Base-by-base conservation (phyloP, 331 rosid species). In the Malus hybrid region DNA sequence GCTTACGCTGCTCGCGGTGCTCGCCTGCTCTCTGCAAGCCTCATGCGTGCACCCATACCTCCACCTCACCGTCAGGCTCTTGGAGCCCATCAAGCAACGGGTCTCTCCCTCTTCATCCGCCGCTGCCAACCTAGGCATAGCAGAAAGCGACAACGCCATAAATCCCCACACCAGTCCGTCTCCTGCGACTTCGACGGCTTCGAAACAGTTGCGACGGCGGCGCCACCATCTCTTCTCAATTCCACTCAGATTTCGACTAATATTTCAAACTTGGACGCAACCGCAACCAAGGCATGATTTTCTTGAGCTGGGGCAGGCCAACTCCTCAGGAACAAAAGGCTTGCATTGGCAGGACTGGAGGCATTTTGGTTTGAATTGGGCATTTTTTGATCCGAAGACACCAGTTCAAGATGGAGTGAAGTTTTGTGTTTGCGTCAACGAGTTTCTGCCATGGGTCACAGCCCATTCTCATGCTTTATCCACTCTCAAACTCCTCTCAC, bases 351-450 rank as follows among this genome's bases (percentile, higher is more conserved):
- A 89, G 85, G 93, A 48, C 36, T 79, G 78, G 84, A 94, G 99
- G 91, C 96, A 92, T 82, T 92, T 92, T 79, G 90, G 92, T 76
- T 73, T 94, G 85, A 70, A 90, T 86, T 91, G 99, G 99, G 83
- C 96, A 52, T 94, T 92, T 88, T 97, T 94, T 70, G 91, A 94
- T 84, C 87, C 95, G 3, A 82, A 85, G 44, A 94, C 93, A 53
- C 95, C 93, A 0, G 74, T 89, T 65, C 81, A 83, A 82, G 80
- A 79, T 61, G 99, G 96, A 75, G 82, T 55, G 66, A 94, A 87
- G 83, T 88, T 91, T 64, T 92, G 99, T 85, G 89, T 79, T 72
- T 94, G 99, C 64, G 87, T 88, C 72, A 90, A 87, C 86, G 96
- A 94, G 92, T 86, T 92, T 44, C 68, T 94, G 12, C 99, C 99